Conservation (phyloP, 2,329 filamentous ascomycete genomes). For the Cyphellophora europaea region DNA sequence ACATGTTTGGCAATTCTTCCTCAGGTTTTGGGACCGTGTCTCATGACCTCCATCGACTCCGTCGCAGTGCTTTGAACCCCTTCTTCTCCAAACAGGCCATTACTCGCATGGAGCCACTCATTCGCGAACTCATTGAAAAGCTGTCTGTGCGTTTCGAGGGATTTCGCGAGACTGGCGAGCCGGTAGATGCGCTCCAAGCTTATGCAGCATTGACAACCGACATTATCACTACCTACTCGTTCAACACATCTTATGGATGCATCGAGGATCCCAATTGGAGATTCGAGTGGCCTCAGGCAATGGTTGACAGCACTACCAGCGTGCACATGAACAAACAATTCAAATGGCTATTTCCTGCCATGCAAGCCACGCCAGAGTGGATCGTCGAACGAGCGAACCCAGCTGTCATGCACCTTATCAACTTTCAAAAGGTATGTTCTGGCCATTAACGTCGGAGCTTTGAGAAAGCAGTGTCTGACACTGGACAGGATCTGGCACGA, state of each 20-base stretch:
- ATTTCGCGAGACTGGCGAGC: constrained; percentile 5
- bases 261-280: constrained; percentile 7
- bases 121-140: constrained; percentile 18
- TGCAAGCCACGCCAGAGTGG: constrained; percentile 7
- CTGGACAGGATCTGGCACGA: constrained; percentile 4
- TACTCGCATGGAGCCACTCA: constrained; percentile 17
- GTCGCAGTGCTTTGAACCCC: constrained; percentile 17
- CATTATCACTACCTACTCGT: constrained; percentile 15
- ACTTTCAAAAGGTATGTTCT: constrained; percentile 4
- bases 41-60: constrained; percentile 19
- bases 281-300: neutral
- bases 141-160: constrained; percentile 12
- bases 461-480: no score
- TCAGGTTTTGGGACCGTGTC: constrained; percentile 15
- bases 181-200: constrained; percentile 11
- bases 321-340: constrained; percentile 9
- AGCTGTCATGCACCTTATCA: constrained; percentile 3
- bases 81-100: constrained; percentile 18
- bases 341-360: constrained; percentile 6
- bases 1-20: constrained; percentile 9
- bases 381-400: constrained; percentile 8
- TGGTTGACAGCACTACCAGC: constrained; percentile 3
- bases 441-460: neutral
- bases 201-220: constrained; percentile 27
- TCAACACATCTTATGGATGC: constrained; percentile 7